Percentiles rank a stretch among this genome's conserved stretches.
Evolutionary conservation across 805 yeast genomes (phyloP).

Genomic region (Wickerhamomyces bisporus): DNA sequence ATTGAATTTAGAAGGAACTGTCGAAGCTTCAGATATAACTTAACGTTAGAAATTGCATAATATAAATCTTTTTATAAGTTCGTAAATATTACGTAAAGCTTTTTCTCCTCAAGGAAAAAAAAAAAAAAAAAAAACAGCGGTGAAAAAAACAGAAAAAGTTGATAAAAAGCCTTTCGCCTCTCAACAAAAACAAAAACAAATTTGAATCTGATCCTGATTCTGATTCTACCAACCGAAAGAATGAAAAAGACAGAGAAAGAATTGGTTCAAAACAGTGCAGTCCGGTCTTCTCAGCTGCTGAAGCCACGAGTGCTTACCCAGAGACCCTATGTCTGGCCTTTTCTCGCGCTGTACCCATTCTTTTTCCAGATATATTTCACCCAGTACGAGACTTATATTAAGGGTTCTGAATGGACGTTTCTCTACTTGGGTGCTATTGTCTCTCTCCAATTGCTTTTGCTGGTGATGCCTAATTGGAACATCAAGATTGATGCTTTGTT

Average conservation of each 20-base stretch:
- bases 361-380: slow-evolving; percentile 59
- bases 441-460: slow-evolving; percentile 67
- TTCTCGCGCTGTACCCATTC: slow-evolving; percentile 69
- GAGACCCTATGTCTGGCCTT: slow-evolving; percentile 82
- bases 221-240: not conserved
- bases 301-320: slow-evolving; percentile 53
- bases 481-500: slow-evolving; percentile 62
- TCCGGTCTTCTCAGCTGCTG: slow-evolving; percentile 68
- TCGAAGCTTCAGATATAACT: not conserved
- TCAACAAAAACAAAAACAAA: too few relatives aligned
- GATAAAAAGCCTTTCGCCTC: not conserved
- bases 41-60: too few relatives aligned
- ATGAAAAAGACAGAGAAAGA: slow-evolving; percentile 7
- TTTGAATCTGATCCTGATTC: too few relatives aligned
- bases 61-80: too few relatives aligned
- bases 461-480: slow-evolving; percentile 95
- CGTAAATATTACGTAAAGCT: too few relatives aligned
- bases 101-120: too few relatives aligned
- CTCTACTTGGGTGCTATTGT: slow-evolving; percentile 73
- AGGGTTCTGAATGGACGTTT: slow-evolving; percentile 94
- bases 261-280: slow-evolving; percentile 67
- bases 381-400: slow-evolving; percentile 76
- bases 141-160: not conserved
- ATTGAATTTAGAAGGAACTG: slow-evolving; percentile 20
- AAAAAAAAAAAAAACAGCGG: not conserved